Percentiles rank a stretch among this genome's conserved stretches.
Evolutionary conservation across 345 rosid genomes (phyloP).

Genomic region (Aquilaria yunnanensis): DNA sequence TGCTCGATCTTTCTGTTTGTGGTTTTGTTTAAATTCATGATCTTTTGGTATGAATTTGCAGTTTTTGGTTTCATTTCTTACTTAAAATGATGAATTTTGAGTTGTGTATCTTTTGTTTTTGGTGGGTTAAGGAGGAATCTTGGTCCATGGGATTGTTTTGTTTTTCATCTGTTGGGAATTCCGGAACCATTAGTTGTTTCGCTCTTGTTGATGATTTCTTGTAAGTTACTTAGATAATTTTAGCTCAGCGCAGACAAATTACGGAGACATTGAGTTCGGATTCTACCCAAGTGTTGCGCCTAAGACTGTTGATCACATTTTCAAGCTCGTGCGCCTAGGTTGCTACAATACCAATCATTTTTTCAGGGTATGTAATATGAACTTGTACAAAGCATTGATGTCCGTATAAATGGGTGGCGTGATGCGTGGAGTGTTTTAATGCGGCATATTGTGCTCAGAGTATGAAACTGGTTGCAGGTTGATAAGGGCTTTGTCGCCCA

Average conservation of each 20-base stretch:
- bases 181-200: neutral
- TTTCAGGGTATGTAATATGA: constrained; percentile 58
- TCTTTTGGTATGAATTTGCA: neutral
- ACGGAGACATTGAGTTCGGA: constrained; percentile 90
- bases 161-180: neutral
- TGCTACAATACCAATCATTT: constrained; percentile 87
- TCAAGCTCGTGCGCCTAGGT: constrained; percentile 87
- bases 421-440: neutral
- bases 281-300: constrained; percentile 91
- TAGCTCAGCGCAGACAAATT: constrained; percentile 48
- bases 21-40: neutral
- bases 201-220: neutral
- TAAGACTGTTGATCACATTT: constrained; percentile 80
- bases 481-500: constrained; percentile 97
- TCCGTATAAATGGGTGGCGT: neutral
- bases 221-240: constrained; percentile 2
- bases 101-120: neutral
- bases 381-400: neutral
- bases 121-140: neutral
- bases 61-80: neutral
- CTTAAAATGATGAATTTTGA: neutral
- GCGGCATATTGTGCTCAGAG: neutral
- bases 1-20: neutral
- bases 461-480: constrained; percentile 38
- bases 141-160: no score